Percentiles rank a stretch among this genome's conserved stretches.
Evolutionary conservation across 257 asterid species (phyloP).

Genomic region (Phtheirospermum japonicum): DNA sequence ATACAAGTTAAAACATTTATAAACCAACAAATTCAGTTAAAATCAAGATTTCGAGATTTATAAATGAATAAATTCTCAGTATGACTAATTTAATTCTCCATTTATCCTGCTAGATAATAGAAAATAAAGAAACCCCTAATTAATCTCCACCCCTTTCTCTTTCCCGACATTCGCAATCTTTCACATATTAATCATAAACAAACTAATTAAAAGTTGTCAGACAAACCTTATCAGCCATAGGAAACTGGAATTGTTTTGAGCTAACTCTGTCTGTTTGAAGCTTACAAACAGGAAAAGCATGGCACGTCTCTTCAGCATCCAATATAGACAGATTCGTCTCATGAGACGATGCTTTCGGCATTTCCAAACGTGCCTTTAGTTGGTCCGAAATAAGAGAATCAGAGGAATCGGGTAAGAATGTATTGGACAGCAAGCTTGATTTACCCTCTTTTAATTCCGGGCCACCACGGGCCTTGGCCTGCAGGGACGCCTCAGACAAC

Average conservation of each 20-base stretch:
- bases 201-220: constrained; percentile 7
- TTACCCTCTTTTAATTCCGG: constrained; percentile 37
- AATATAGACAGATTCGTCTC: constrained; percentile 60
- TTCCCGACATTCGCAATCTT: background rate
- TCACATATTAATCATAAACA: background rate
- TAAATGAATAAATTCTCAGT: too few species aligned
- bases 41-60: too few species aligned
- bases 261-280: constrained; percentile 38
- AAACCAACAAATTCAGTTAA: background rate
- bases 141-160: background rate
- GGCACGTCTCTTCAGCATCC: constrained; percentile 97
- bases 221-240: constrained; percentile 43
- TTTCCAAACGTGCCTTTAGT: constrained; percentile 33
- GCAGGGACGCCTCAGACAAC: constrained; percentile 66
- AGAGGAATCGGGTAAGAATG: constrained; percentile 37
- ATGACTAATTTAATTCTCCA: too few species aligned
- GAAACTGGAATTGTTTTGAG: constrained; percentile 32
- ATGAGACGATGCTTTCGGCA: constrained; percentile 33
- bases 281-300: constrained; percentile 62
- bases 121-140: background rate
- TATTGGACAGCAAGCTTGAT: constrained; percentile 35
- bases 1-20: too few species aligned
- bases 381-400: constrained; percentile 44
- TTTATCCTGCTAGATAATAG: too few species aligned
- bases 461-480: constrained; percentile 38